Evolutionary conservation across 2,329 filamentous ascomycete species (phyloP).

Genomic region (Neopestalotiopsis sp.): DNA sequence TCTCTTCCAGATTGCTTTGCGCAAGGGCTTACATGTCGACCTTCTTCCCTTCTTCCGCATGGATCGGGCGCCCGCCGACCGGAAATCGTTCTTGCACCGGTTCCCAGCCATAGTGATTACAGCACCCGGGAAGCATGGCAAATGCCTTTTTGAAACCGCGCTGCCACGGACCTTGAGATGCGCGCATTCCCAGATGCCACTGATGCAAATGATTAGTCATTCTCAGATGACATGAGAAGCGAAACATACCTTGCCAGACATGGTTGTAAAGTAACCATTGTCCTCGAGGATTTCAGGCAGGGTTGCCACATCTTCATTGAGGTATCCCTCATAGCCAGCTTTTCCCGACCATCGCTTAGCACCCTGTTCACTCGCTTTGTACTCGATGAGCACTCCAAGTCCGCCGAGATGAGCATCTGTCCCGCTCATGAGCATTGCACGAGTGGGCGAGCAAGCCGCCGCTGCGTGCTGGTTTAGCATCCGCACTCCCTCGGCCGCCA

Average conservation of each 20-base stretch:
- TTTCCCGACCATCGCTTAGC: conserved; percentile 33
- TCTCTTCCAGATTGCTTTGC: conserved; percentile 23
- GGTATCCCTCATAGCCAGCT: conserved; percentile 35
- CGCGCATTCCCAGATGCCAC: conserved; percentile 34
- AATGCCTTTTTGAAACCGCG: conserved; percentile 62
- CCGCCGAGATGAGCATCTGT: conserved; percentile 59
- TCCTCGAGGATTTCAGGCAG: conserved; percentile 61
- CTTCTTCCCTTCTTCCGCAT: conserved; percentile 1
- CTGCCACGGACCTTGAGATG: conserved; percentile 54
- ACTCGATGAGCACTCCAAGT: conserved; percentile 35
- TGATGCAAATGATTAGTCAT: conserved; percentile 30
- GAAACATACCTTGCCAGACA: conserved; percentile 57
- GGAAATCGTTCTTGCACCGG: conserved; percentile 14
- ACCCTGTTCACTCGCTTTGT: background rate
- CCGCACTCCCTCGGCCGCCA: conserved; percentile 55
- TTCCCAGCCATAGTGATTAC: conserved; percentile 45
- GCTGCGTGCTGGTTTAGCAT: conserved; percentile 66
- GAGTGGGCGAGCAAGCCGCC: conserved; percentile 63
- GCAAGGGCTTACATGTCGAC: conserved; percentile 21
- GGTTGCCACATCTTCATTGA: conserved; percentile 50
- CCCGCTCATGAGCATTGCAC: conserved; percentile 56
- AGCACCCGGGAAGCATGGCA: conserved; percentile 59
- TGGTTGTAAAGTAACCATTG: conserved; percentile 60
- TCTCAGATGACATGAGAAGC: conserved; percentile 8
- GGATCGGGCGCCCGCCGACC: background rate